Base-by-base conservation (phyloP, 2,329 filamentous ascomycete species). In the Knoxdaviesia capensis region DNA sequence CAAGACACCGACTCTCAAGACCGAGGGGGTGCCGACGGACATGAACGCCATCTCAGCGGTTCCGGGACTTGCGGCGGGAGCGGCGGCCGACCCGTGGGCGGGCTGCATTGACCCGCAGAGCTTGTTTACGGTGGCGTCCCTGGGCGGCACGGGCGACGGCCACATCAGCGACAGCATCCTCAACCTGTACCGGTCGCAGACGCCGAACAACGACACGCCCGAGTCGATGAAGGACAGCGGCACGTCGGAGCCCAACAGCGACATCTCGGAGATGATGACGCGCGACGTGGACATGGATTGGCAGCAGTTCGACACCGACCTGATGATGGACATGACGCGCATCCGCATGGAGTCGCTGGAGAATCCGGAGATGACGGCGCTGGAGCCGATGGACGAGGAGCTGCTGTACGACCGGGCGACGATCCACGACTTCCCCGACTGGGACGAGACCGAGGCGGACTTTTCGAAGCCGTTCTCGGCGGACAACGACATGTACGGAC, bases 151-250 rank as follows among this genome's bases (percentile, higher is more conserved):
- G 44, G 59, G 61, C 58, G 33, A 58, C 7, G 71, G 65, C 11
- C 60, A 68, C 3, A 65, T 73, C 43, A 61, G 62, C 8, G 69
- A 77, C 46, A 20, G 20, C 20, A 20, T 20, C 3, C 63, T 69
- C 52, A 62, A 56, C 42, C 57, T 69, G 6, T 74, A 72, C 49
- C 65, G 66, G 20, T 64, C 68, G 1, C 57, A 69, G 44, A 73
- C 73, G 29, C 72, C 73, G 1, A 73, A 75, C 45, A 20, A 20
- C 20, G 71, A 77, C 51, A 78, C 74, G 6, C 74, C 74, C 0
- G 74, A 77, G 48, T 77, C 73, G 2, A 71, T 63, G 54, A 74
- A 76, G 53, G 72, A 77, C 44, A 68, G 66, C 48, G 66, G 68
- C 4, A 54, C 60, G 6, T 75, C 73, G 36, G 73, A 77, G 49